A percentile compares a stretch with the other conserved stretches of the same genome.
Conservation (phyloP, 192 early-diverging fungal species). For the Backusella mclennaniae region DNA sequence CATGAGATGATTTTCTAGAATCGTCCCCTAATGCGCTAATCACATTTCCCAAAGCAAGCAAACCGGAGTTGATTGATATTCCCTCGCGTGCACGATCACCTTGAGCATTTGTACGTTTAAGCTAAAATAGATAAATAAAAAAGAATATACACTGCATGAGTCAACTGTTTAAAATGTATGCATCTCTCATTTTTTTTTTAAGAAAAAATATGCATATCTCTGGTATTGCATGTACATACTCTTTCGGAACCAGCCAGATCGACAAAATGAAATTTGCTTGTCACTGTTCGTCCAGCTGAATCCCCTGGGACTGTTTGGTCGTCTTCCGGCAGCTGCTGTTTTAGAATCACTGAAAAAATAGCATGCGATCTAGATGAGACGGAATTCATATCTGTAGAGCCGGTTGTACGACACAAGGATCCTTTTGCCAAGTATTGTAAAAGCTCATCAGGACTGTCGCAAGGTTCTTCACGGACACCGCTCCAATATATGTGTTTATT, state of each 20-base stretch:
- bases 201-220: background rate
- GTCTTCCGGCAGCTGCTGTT: slow-evolving; percentile 61
- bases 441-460: slow-evolving; percentile 61
- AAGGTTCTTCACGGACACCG: slow-evolving; percentile 79
- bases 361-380: slow-evolving; percentile 95
- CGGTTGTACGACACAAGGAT: slow-evolving; percentile 67
- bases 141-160: background rate
- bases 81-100: slow-evolving; percentile 95
- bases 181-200: background rate
- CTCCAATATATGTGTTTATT: slow-evolving; percentile 83
- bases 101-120: slow-evolving; percentile 90
- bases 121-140: slow-evolving; percentile 12
- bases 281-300: background rate
- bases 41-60: slow-evolving; percentile 97
- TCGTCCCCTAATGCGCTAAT: slow-evolving; percentile 91
- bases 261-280: slow-evolving; percentile 96
- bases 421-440: slow-evolving; percentile 52
- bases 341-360: slow-evolving; percentile 89
- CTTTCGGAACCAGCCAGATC: slow-evolving; percentile 97
- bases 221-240: slow-evolving; percentile 26
- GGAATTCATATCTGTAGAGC: slow-evolving; percentile 97
- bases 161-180: background rate
- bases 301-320: slow-evolving; percentile 19
- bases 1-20: slow-evolving; percentile 57
- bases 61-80: slow-evolving; percentile 94